These are phyloP conservation scores for Hypericum androsaemum DNA, from an alignment of 345 rosid species.

Conservation along the genomic window DNA sequence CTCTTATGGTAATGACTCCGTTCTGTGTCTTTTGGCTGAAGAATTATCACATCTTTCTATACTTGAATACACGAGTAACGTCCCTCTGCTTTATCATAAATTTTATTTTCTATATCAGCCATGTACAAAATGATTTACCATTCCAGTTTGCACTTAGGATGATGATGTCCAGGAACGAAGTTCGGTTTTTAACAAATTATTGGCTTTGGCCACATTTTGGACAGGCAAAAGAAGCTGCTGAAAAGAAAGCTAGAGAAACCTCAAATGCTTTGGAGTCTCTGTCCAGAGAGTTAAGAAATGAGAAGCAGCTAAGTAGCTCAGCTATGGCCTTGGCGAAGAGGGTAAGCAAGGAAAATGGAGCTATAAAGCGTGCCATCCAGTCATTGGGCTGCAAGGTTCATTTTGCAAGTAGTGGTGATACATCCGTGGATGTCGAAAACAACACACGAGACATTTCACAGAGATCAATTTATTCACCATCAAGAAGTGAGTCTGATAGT, in stretches of 20 bases:
- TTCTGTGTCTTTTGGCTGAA: no score
- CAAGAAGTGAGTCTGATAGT: conserved; percentile 25
- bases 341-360: conserved; percentile 56
- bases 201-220: conserved; percentile 4
- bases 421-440: conserved; percentile 46
- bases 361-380: conserved; percentile 65
- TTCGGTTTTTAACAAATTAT: no score
- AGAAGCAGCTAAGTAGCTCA: conserved; percentile 51
- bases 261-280: conserved; percentile 39
- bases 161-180: no score
- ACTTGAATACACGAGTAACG: neutral
- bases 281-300: conserved; percentile 45
- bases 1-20: neutral
- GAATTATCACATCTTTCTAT: neutral
- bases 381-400: conserved; percentile 83
- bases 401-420: conserved; percentile 50
- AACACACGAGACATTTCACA: conserved; percentile 23
- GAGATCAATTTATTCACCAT: conserved; percentile 15
- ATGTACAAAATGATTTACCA: no score
- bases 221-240: conserved; percentile 77
- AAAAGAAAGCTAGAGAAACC: conserved; percentile 50
- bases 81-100: neutral
- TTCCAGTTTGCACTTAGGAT: no score
- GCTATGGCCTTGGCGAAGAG: conserved; percentile 56
- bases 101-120: neutral